Evolutionary conservation across 164 flowering plant species (phyloP).

Genomic region (Dillenia turbinata): DNA sequence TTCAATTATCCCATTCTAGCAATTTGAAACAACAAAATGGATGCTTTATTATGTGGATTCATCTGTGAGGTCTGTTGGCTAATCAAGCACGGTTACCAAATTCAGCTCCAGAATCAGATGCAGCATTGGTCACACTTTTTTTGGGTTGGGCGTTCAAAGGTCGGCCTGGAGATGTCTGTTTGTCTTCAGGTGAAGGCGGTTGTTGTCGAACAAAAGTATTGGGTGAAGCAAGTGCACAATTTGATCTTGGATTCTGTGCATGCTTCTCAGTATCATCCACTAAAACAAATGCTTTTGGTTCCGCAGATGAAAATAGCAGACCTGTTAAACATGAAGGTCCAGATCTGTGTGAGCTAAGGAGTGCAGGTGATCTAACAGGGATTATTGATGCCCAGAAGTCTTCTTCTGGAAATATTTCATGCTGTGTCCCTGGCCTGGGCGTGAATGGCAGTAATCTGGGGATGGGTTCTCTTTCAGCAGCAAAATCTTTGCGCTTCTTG

Average conservation of each 20-base stretch:
- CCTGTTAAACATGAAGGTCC: slow-evolving; percentile 44
- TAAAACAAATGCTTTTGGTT: slow-evolving; percentile 8
- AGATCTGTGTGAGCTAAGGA: slow-evolving; percentile 14
- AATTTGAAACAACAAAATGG: not conserved
- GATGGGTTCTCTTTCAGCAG: slow-evolving; percentile 48
- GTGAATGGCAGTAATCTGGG: slow-evolving; percentile 54
- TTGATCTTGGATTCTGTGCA: slow-evolving; percentile 21
- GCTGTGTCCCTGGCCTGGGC: slow-evolving; percentile 89
- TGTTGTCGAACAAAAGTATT: slow-evolving; percentile 49
- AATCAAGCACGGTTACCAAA: slow-evolving; percentile 8
- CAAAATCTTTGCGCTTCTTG: slow-evolving; percentile 68
- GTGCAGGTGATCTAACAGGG: slow-evolving; percentile 13
- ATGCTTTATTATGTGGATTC: too few species aligned
- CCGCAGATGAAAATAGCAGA: slow-evolving; percentile 30
- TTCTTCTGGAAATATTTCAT: slow-evolving; percentile 44
- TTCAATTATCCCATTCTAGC: too few species aligned
- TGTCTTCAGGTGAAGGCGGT: slow-evolving; percentile 53
- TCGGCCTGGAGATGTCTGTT: slow-evolving; percentile 44
- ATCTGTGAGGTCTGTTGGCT: not conserved
- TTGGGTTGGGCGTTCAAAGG: slow-evolving; percentile 99
- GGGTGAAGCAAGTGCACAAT: slow-evolving; percentile 22
- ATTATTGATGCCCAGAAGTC: slow-evolving; percentile 17
- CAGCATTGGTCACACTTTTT: slow-evolving; percentile 79
- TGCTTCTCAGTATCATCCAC: slow-evolving; percentile 28
- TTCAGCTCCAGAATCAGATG: slow-evolving; percentile 88